Evolutionary conservation across 768 basidiomycete species (phyloP).

Genomic region (Suillus subalutaceus): DNA sequence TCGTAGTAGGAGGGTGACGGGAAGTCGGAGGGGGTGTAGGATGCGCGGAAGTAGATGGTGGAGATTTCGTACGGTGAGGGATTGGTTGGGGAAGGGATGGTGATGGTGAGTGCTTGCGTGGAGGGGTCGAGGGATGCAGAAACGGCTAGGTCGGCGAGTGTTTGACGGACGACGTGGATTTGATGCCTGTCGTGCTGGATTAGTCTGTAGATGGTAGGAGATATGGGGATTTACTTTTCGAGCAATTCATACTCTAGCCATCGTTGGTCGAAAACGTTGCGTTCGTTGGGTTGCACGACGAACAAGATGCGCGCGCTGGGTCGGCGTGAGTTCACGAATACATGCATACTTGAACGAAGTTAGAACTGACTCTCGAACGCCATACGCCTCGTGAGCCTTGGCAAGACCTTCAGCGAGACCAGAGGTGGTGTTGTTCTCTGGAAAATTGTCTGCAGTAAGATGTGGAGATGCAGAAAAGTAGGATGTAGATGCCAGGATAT

Average conservation of each 20-base stretch:
- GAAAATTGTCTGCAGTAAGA: constrained; percentile 61
- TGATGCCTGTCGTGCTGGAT: constrained; percentile 52
- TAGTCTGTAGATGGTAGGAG: neutral
- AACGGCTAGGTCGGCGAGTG: constrained; percentile 66
- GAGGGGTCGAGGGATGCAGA: constrained; percentile 57
- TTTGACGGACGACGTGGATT: constrained; percentile 76
- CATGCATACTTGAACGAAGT: neutral
- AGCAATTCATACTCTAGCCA: constrained; percentile 86
- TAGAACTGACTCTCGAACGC: constrained; percentile 47
- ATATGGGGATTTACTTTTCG: constrained; percentile 57
- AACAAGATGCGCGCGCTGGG: constrained; percentile 69
- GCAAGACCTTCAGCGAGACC: constrained; percentile 78
- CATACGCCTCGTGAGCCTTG: constrained; percentile 78
- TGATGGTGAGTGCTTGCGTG: constrained; percentile 46
- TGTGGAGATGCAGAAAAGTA: constrained; percentile 66
- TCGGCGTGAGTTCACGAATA: neutral
- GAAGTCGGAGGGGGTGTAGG: constrained; percentile 85
- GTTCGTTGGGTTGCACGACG: constrained; percentile 83
- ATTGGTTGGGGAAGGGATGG: constrained; percentile 13
- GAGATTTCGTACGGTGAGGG: constrained; percentile 64
- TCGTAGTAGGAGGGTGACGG: constrained; percentile 63
- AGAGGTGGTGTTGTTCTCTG: constrained; percentile 69
- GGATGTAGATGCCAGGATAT: constrained; percentile 62
- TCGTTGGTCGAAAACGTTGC: constrained; percentile 95
- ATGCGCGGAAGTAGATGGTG: constrained; percentile 88